Percentiles rank a stretch among this genome's conserved stretches.
These are phyloP conservation scores for Trichoderma sp. DNA, from an alignment of 2,329 filamentous ascomycete genomes.

Conservation along the genomic window DNA sequence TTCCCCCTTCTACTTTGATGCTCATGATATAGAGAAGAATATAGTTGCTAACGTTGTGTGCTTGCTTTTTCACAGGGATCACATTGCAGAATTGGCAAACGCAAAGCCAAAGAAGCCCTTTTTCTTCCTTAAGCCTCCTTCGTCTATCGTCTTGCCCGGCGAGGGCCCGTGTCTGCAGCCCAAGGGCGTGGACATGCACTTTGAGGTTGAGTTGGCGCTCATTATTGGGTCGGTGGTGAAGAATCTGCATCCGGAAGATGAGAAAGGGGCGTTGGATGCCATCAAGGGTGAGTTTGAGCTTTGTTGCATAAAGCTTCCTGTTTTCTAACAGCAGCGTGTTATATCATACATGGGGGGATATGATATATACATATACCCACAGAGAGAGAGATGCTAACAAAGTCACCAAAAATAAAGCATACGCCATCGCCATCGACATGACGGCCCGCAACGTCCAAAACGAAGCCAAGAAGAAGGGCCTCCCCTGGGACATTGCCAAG, in stretches of 20 bases:
- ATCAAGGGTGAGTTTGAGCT: conserved; percentile 63
- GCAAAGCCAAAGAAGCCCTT: conserved; percentile 89
- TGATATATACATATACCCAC: not conserved
- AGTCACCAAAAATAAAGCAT: conserved; percentile 52
- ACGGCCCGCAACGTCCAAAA: conserved; percentile 94
- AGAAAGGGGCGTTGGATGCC: conserved; percentile 72
- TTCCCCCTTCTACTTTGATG: not conserved
- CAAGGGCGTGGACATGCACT: conserved; percentile 81
- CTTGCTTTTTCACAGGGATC: conserved; percentile 64
- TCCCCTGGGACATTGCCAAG: conserved; percentile 95
- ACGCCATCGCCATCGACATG: conserved; percentile 93
- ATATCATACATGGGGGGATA: no score
- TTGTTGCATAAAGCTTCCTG: not conserved
- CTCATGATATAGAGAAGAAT: not conserved
- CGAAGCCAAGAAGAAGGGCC: conserved; percentile 90
- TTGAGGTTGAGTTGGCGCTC: conserved; percentile 90
- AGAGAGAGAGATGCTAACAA: not conserved
- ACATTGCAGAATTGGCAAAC: conserved; percentile 89
- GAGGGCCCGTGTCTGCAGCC: conserved; percentile 80
- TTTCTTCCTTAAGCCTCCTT: conserved; percentile 96
- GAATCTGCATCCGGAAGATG: conserved; percentile 73
- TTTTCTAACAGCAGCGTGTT: no score
- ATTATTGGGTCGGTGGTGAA: conserved; percentile 79
- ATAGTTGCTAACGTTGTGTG: not conserved
- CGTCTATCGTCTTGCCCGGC: conserved; percentile 76